These are phyloP conservation scores for Neofusicoccum ribis DNA, from an alignment of 2,329 filamentous ascomycete genomes.

Conservation along the genomic window DNA sequence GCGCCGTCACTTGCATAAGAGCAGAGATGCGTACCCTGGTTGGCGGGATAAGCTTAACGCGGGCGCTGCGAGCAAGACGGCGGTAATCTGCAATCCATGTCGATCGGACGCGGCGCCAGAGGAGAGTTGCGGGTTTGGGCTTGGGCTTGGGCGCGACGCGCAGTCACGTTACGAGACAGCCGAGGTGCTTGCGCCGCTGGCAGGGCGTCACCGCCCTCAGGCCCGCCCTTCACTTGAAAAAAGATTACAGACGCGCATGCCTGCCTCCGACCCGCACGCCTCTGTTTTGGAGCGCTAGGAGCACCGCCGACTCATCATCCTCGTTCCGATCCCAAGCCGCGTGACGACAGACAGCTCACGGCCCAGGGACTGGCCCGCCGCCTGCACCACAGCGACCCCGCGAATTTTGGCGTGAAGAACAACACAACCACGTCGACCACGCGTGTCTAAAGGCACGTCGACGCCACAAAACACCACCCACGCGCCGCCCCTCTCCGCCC, in stretches of 20 bases:
- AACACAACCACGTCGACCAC: neutral
- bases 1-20: neutral
- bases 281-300: neutral
- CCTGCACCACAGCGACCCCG: slow-evolving; percentile 1
- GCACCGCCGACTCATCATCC: slow-evolving; percentile 9
- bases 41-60: neutral
- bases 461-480: neutral
- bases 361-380: neutral
- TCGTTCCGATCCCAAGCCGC: slow-evolving; percentile 8
- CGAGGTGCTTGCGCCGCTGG: too few relatives aligned
- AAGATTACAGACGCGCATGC: neutral
- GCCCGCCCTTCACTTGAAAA: neutral
- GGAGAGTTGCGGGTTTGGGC: neutral
- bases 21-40: neutral
- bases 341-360: slow-evolving; percentile 8
- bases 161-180: neutral
- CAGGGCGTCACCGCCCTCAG: neutral
- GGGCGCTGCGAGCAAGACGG: neutral
- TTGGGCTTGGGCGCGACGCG: neutral
- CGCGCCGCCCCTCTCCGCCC: neutral
- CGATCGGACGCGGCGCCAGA: neutral
- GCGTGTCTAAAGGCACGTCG: slow-evolving; percentile 23
- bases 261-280: neutral
- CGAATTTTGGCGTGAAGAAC: slow-evolving; percentile 12
- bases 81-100: slow-evolving; percentile 7